Conservation (phyloP, 352 stramenopile genomes). For the Globisporangium barbulae region DNA sequence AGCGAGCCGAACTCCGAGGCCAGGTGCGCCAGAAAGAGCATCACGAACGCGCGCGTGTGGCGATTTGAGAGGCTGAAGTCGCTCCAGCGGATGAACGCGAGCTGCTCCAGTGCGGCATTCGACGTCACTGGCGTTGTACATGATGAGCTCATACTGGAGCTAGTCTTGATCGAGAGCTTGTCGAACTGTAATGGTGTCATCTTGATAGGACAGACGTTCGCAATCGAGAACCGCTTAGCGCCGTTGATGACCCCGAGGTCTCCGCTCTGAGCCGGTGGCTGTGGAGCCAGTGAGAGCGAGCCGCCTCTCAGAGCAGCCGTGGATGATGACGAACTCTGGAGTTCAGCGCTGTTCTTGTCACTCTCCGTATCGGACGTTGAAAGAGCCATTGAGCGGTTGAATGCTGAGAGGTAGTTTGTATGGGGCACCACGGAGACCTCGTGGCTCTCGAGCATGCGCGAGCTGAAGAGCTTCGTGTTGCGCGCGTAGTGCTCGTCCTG, state of each 20-base stretch:
- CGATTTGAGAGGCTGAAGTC: conserved; percentile 46
- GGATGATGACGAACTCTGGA: background rate
- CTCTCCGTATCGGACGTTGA: background rate
- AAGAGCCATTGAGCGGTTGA: background rate
- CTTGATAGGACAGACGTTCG: conserved; percentile 14
- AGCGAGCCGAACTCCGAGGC: conserved; percentile 48
- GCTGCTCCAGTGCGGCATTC: conserved; percentile 27
- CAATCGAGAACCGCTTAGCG: conserved; percentile 30
- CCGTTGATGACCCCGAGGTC: conserved; percentile 55
- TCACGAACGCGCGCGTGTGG: conserved; percentile 34
- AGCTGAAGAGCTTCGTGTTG: conserved; percentile 60
- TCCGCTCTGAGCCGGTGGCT: conserved; percentile 3
- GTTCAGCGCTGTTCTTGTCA: background rate
- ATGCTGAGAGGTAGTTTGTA: background rate
- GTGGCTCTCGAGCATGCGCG: conserved; percentile 58
- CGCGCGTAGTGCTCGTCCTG: conserved; percentile 71
- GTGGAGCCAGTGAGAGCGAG: background rate
- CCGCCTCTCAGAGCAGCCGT: background rate
- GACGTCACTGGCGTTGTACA: background rate
- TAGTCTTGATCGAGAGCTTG: background rate
- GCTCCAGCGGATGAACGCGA: conserved; percentile 25
- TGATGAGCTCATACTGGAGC: background rate
- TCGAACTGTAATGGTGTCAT: conserved; percentile 9
- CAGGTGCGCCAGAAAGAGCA: conserved; percentile 46
- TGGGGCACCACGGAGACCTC: conserved; percentile 46